A percentile compares a stretch with the other conserved stretches of the same genome.
phyloP scores from a whole-genome alignment of 345 rosid genomes.

The Citrus unshiu region DNA sequence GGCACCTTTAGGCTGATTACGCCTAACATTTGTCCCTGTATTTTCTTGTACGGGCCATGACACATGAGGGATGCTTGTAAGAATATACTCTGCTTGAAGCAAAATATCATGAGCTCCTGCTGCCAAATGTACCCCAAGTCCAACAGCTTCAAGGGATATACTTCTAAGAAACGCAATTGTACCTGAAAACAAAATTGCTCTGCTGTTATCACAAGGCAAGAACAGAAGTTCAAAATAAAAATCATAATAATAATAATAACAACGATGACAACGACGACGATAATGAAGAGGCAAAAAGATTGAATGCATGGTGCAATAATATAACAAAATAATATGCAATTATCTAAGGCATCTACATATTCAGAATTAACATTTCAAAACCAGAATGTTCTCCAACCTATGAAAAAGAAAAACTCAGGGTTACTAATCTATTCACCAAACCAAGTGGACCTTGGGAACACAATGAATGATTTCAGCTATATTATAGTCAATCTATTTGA shows the following conservation, averaged over 20 bases:
- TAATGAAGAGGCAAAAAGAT: neutral
- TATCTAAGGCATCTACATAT: neutral
- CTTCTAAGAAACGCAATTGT: slow-evolving; percentile 87
- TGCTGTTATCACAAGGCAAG: neutral
- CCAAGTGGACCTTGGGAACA: neutral
- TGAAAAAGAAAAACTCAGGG: neutral
- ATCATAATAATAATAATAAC: too few species aligned
- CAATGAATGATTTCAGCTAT: neutral
- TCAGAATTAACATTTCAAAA: neutral
- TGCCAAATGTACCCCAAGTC: slow-evolving; percentile 94
- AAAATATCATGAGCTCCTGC: slow-evolving; percentile 82
- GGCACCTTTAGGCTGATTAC: slow-evolving; percentile 80
- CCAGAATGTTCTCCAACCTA: neutral
- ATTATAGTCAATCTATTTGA: neutral
- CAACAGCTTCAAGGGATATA: slow-evolving; percentile 88
- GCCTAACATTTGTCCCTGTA: slow-evolving; percentile 54
- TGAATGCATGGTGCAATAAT: neutral
- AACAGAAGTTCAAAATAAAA: neutral
- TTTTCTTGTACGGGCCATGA: slow-evolving; percentile 44
- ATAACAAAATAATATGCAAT: neutral
- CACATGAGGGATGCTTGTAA: slow-evolving; percentile 50
- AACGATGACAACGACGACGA: neutral
- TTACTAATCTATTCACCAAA: neutral
- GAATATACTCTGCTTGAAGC: slow-evolving; percentile 66
- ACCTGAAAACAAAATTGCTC: slow-evolving; percentile 45